Evolutionary conservation across 2,329 filamentous ascomycete genomes (phyloP).

Genomic region (Alternaria burnsii): DNA sequence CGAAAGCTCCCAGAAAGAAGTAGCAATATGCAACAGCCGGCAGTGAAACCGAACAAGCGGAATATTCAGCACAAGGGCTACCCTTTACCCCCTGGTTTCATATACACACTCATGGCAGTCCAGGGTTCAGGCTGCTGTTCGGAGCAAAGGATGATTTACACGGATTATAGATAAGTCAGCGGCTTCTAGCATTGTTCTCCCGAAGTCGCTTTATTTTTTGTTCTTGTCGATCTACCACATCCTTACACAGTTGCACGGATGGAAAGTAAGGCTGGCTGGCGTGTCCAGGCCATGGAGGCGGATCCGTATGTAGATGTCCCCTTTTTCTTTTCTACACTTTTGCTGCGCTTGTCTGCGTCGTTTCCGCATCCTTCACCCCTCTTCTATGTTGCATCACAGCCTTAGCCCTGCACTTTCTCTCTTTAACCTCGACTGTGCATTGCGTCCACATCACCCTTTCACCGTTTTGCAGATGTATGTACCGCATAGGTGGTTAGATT

Average conservation of each 20-base stretch:
- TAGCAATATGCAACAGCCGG: not conserved
- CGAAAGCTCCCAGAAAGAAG: not conserved
- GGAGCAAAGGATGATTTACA: not conserved
- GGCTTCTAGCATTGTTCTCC: not conserved
- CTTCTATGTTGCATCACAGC: not conserved
- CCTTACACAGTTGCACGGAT: not conserved
- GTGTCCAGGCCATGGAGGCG: not conserved
- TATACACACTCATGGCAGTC: not conserved
- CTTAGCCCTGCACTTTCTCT: not conserved
- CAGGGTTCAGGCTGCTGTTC: not conserved
- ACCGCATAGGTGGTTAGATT: not conserved
- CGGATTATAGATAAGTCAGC: not conserved
- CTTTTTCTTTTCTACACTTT: not conserved
- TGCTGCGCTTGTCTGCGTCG: not conserved
- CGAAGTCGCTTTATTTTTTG: not conserved
- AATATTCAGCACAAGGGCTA: not conserved
- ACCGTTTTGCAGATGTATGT: not conserved
- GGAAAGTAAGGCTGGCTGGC: not conserved
- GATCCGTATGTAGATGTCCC: not conserved
- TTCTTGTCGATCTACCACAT: not conserved
- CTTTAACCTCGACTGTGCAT: not conserved
- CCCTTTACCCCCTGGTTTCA: not conserved
- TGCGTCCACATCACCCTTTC: not conserved
- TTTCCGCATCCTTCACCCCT: not conserved
- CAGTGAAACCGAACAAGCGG: not conserved